Base-by-base conservation (phyloP, 208 protist species). In the Willaertia magna region DNA sequence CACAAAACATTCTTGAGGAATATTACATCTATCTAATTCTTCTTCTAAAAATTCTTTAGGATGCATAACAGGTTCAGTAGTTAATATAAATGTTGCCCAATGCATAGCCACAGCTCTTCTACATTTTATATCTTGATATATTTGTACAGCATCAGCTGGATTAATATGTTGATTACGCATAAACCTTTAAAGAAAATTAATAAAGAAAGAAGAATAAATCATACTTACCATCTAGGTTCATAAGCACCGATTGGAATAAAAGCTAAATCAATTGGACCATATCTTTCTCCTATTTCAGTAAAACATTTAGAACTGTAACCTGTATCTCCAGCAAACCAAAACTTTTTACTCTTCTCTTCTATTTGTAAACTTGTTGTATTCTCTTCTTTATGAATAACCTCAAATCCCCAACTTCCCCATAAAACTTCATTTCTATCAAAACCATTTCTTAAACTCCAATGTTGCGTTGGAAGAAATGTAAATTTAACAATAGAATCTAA, bases 171-270 rank as follows among this genome's bases (percentile, higher is more conserved):
- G 85, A 0, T 20, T 46, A 0, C 75, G 74, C 88, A 95, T 90
- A 78, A 94, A 92, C n/a, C n/a, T n/a, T n/a, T n/a, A n/a, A n/a
- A n/a, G n/a, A n/a, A n/a, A n/a, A n/a, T n/a, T n/a, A n/a, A n/a
- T n/a, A n/a, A n/a, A n/a, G n/a, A n/a, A n/a, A n/a, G n/a, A n/a
- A n/a, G n/a, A n/a, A n/a, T n/a, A n/a, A n/a, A n/a, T n/a, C n/a
- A n/a, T n/a, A n/a, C n/a, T n/a, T n/a, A n/a, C 89, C 89, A 91
- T 11, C 93, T 90, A 43, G 92, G 92, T 34, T 89, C 44, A 85
- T 96, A 96, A 1, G 94, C 94, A 14, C 94, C 94, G 26, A 96
- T 95, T 14, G 94, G 91, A 40, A 96, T 87, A 0, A 91, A 88
- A 4, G 93, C 91, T 79, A 95, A 88, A 79, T 93, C 91, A 76